phyloP scores from a whole-genome alignment of 441 rosid genomes.

The Populus tomentosa region DNA sequence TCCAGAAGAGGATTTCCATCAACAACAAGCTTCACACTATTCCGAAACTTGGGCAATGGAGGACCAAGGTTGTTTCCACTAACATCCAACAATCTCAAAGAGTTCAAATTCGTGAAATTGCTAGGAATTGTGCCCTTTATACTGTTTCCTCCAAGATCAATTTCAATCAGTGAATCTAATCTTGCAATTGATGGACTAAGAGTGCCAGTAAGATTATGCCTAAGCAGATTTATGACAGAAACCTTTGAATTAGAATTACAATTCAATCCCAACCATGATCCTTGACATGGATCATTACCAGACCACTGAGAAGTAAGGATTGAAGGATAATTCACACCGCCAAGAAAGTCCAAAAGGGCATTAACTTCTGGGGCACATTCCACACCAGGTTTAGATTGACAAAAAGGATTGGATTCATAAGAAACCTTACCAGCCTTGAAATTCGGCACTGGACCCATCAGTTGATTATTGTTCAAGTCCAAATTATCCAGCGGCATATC shows the following conservation, averaged over 20 bases:
- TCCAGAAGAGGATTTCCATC: conserved; percentile 47
- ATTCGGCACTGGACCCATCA: conserved; percentile 52
- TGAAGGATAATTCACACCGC: conserved; percentile 43
- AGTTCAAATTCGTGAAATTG: conserved; percentile 37
- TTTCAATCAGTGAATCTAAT: conserved; percentile 34
- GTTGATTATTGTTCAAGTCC: conserved; percentile 41
- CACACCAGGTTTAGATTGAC: conserved; percentile 38
- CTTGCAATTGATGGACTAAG: conserved; percentile 41
- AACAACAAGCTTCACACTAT: conserved; percentile 31
- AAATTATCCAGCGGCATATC: conserved; percentile 31
- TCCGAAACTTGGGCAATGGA: conserved; percentile 39
- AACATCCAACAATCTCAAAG: conserved; percentile 45
- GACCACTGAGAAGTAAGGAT: conserved; percentile 48
- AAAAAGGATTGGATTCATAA: conserved; percentile 41
- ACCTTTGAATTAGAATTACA: conserved; percentile 33
- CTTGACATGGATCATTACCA: conserved; percentile 59
- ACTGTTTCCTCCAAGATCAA: conserved; percentile 41
- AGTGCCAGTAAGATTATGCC: conserved; percentile 41
- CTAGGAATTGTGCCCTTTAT: conserved; percentile 45
- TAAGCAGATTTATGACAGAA: conserved; percentile 40
- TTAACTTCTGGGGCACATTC: conserved; percentile 47
- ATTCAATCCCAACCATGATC: conserved; percentile 48
- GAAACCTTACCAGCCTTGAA: conserved; percentile 36
- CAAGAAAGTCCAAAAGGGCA: conserved; percentile 41
- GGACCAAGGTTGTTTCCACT: conserved; percentile 43